Percentiles rank a stretch among this genome's conserved stretches.
phyloP scores from a whole-genome alignment of 257 asterid species.

The Solanum chmielewskii region DNA sequence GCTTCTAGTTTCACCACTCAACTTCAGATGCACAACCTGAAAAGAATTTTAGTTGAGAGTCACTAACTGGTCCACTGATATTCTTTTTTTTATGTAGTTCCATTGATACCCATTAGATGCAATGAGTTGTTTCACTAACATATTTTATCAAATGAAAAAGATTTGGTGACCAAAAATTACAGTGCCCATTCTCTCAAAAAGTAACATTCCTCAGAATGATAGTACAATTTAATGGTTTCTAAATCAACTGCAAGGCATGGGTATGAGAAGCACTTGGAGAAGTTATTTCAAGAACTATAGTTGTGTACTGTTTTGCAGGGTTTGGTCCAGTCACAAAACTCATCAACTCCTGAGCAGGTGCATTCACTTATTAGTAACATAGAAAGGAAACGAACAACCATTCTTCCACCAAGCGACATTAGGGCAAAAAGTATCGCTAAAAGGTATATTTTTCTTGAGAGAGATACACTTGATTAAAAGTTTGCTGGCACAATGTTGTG shows the following conservation, averaged over 20 bases:
- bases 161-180: not conserved
- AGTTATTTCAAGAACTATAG: not conserved
- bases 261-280: not conserved
- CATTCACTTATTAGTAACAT: not conserved
- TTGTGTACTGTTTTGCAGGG: not conserved
- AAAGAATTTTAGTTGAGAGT: not conserved
- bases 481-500: not conserved
- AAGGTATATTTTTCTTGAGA: not conserved
- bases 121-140: not conserved
- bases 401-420: not conserved
- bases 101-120: not conserved
- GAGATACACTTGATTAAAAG: not conserved
- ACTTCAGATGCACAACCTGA: slow-evolving; percentile 1
- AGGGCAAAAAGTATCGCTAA: not conserved
- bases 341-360: not conserved
- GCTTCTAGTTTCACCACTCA: slow-evolving; percentile 2
- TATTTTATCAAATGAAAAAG: not conserved
- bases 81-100: not conserved
- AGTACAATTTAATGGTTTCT: not conserved
- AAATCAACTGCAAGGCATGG: not conserved
- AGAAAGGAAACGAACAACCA: not conserved
- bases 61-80: not conserved
- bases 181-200: not conserved
- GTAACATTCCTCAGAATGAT: not conserved
- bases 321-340: not conserved